Base-by-base conservation (phyloP, 2,329 filamentous ascomycete genomes). In the Colletotrichum abscissum region DNA sequence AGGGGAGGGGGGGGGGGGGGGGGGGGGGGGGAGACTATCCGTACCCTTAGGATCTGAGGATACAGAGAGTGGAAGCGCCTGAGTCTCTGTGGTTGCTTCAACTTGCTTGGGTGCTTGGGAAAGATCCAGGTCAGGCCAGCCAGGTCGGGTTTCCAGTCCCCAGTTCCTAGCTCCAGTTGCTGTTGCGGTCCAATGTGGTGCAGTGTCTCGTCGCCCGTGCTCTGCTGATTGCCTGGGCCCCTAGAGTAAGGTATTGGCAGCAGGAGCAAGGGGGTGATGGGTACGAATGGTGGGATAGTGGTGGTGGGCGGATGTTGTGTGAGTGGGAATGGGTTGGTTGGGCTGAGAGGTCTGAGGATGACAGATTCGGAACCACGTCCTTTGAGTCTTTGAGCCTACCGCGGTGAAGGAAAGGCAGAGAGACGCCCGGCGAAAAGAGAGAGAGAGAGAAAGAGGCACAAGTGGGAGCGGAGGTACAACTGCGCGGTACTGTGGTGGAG, bases 131-230 rank as follows among this genome's bases (percentile, higher is more conserved):
- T 26, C 46, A 56, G 68, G 68, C 58, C 64, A 63, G 69, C 35
- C 52, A 72, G 54, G 33, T 56, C 56, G 24, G 69, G 57, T 63
- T 67, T 62, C 46, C 57, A 62, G 57, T 67, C 38, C 55, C 56
- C 24, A 38, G 56, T 35, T 33, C 38, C 49, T 22, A 35, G 64
- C 19, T 30, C 35, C 59, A 63, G 26, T 67, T n/a, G 42, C 57
- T 28, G 28, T 65, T 54, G 54, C 33, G 22, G 28, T 33, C 55
- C 55, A 57, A 30, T 35, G 42, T 9, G 7, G 11, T 33, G 11
- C 28, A 33, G 14, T 3, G 19, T n/a, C 16, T 63, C 42, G 42
- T 52, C 26, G 22, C 26, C n/a, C 26, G 33, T 46, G 28, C 28
- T 28, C 46, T 9, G 26, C 6, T 38, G 24, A 56, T 38, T 46